phyloP scores from a whole-genome alignment of 2,329 filamentous ascomycete genomes.

The Beauveria scarabaeidicola region DNA sequence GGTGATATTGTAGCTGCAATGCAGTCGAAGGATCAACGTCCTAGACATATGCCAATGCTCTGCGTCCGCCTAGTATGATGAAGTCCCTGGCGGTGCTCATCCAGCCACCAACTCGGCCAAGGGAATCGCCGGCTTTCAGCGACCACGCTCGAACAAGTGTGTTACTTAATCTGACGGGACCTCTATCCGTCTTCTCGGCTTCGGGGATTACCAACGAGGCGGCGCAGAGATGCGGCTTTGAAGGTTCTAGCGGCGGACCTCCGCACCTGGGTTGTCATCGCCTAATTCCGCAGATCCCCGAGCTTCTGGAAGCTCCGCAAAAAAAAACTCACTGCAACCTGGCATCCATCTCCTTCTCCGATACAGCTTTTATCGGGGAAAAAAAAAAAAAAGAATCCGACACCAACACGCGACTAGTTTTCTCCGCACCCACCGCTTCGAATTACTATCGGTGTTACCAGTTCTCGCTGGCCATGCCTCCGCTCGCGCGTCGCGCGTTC shows the following conservation, averaged over 20 bases:
- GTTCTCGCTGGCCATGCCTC: slow-evolving; percentile 12
- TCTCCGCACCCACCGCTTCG: neutral
- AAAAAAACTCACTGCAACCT: neutral
- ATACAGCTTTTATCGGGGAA: neutral
- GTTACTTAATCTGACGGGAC: neutral
- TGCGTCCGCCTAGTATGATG: too few species aligned
- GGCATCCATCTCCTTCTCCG: neutral
- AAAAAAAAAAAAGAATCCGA: neutral
- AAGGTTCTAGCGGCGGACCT: neutral
- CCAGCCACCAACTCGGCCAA: too few species aligned
- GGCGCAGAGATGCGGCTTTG: neutral
- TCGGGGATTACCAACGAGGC: neutral
- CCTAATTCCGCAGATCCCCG: slow-evolving; percentile 4
- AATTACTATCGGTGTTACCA: neutral
- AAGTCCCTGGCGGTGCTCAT: too few species aligned
- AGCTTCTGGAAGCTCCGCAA: neutral
- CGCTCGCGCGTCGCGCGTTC: slow-evolving; percentile 18
- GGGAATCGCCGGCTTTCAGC: too few species aligned
- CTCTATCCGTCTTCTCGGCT: neutral
- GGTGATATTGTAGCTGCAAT: neutral
- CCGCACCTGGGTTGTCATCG: neutral
- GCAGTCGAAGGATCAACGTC: neutral
- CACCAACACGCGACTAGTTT: neutral
- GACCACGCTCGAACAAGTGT: too few species aligned
- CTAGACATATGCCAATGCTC: neutral